Base-by-base conservation (phyloP, 108 stramenopile genomes). In the Fistulifera pelliculosa region DNA sequence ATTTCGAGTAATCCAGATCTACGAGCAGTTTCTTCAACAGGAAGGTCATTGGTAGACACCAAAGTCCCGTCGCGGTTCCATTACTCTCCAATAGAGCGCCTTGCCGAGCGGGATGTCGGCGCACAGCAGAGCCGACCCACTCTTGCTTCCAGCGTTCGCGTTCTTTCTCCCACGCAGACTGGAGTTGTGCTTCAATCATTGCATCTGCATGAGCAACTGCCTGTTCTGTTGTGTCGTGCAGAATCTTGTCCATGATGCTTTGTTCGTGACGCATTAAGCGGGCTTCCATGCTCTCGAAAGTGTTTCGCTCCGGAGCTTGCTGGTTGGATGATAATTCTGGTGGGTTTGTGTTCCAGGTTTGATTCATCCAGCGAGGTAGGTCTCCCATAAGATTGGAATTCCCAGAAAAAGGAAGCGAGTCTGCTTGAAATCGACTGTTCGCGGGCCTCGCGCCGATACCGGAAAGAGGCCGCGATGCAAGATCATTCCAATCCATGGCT, bases 131-230 rank as follows among this genome's bases (percentile, higher is more conserved):
- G 21, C 73, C 73, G 0, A 69, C 59, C 14, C 68, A 53, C 27
- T 74, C 64, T 21, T 74, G 56, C 26, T 60, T 64, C 73, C 73
- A 74, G 49, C 56, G 53, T 17, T 62, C 59, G 10, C 64, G 63
- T 51, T 74, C 73, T n/a, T 45, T 26, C 8, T 59, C 45, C 73
- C 73, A 74, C 44, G 68, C 68, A 8, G 61, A 55, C 50, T 69
- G 57, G 18, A 64, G 18, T 43, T 56, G 73, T 19, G 45, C 55
- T 47, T 68, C 64, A 5, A 74, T 45, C 11, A 41, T 35, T 38
- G 64, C 62, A n/a, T 69, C 64, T 6, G 61, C 38, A 10, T 22
- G 23, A 15, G 35, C 19, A 24, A 55, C 49, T 16, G 64, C 56
- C 17, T 58, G 49, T 42, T 65, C 60, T 47, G 56, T 39, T 44